Conservation (phyloP, 129 eudicot genomes). For the Tagetes erecta region DNA sequence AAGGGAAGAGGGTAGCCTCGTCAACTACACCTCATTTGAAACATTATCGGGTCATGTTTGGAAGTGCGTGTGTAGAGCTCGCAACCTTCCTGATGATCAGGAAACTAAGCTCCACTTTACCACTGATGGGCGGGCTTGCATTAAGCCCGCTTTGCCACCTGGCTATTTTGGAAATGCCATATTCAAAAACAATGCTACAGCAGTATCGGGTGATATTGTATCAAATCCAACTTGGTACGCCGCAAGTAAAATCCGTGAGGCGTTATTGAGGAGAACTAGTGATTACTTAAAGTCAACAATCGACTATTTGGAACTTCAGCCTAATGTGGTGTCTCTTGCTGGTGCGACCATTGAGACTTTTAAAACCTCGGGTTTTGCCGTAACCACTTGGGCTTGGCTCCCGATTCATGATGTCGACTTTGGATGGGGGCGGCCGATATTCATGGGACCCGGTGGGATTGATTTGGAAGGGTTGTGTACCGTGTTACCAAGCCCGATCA, state of each 20-base stretch:
- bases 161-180: constrained; percentile 19
- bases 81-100: background rate
- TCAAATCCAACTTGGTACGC: background rate
- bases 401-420: background rate
- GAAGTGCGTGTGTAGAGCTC: constrained; percentile 15
- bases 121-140: background rate
- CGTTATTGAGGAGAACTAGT: background rate
- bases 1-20: constrained; percentile 7
- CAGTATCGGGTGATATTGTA: background rate
- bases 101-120: background rate
- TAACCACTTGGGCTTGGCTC: constrained; percentile 1
- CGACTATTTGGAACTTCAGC: constrained; percentile 5
- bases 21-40: constrained; percentile 3
- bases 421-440: constrained; percentile 8
- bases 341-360: background rate
- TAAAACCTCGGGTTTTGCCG: background rate
- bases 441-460: background rate
- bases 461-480: background rate
- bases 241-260: constrained; percentile 1
- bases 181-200: background rate
- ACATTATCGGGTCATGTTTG: constrained; percentile 2
- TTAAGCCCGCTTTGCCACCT: background rate
- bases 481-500: constrained; percentile 13
- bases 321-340: background rate
- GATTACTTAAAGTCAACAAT: constrained; percentile 6